Evolutionary conservation across 805 yeast genomes (phyloP).

Genomic region (Wickerhamiella lipophila): DNA sequence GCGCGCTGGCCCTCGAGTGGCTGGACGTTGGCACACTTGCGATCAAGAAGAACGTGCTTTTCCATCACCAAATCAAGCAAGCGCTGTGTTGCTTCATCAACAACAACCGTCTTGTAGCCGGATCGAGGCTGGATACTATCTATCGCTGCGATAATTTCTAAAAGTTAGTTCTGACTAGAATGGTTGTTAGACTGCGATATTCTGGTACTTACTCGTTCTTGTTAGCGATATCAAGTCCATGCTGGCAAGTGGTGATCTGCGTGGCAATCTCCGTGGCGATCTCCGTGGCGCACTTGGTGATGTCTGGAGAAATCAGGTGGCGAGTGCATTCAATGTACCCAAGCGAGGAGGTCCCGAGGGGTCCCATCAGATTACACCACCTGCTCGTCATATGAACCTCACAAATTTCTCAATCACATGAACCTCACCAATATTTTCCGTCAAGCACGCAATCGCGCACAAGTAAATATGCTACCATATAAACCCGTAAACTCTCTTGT

Average conservation of each 20-base stretch:
- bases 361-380: too few species aligned
- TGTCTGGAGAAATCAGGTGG: too few species aligned
- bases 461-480: too few species aligned
- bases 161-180: too few species aligned
- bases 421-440: neutral
- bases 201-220: constrained; percentile 5
- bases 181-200: neutral
- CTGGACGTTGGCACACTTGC: constrained; percentile 41
- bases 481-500: too few species aligned
- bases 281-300: neutral
- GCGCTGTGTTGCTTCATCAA: constrained; percentile 23
- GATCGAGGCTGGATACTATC: constrained; percentile 34
- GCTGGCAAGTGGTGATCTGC: neutral
- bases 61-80: constrained; percentile 27
- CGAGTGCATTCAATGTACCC: too few species aligned
- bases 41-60: constrained; percentile 29
- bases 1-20: constrained; percentile 48
- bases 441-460: neutral
- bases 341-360: too few species aligned
- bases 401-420: neutral
- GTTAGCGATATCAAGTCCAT: constrained; percentile 10
- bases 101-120: constrained; percentile 27
- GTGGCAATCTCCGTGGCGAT: too few species aligned
- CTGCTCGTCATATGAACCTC: too few species aligned
- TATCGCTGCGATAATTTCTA: constrained; percentile 29